Evolutionary conservation across 2,329 filamentous ascomycete genomes (phyloP), one percentile per base, ranked within the genome.

Genomic region (Calonectria hongkongensis): DNA sequence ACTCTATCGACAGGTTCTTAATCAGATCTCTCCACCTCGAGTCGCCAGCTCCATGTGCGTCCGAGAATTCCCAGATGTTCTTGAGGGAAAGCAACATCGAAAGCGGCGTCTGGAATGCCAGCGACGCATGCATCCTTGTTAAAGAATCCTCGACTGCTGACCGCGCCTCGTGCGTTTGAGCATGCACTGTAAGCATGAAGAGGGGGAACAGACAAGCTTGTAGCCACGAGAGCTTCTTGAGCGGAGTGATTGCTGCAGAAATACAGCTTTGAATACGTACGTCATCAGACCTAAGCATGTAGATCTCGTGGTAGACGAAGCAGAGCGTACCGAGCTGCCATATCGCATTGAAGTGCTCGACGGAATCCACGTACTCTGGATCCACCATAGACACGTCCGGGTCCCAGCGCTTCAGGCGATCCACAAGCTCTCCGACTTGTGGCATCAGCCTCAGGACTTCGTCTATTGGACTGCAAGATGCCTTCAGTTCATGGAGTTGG

Each of bases 251-350:
- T 12, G 47, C n/a, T 1, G 45, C 15, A 4, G 45, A 48, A 10
- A 70, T 47, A 15, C 68, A 70, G 21, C 12, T 8, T 18, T 70
- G 68, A 4, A 70, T 56, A 8, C 58, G 16, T 6, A 4, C 12
- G n/a, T 70, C 68, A 4, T 36, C 25, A 1, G 68, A 65, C 5
- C 5, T 15, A 3, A 70, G 60, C 5, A 12, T 10, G 16, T 58
- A 70, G n/a, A 70, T 64, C 6, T 70, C 68, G 15, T 56, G 47
- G 13, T 70, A 65, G 21, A 70, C 39, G 58, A 33, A 70, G 28
- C 68, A 70, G 9, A 70, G 36, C 27, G 65, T 25, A 4, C 68
- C 60, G 21, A 54, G 68, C 15, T 39, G 13, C 68, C 68, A 70
- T 8, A 70, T 28, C 9, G 41, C 47, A 27, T 70, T 70, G 16